phyloP scores from a whole-genome alignment of 2,329 filamentous ascomycete genomes.

The Rhynchosporium secalis region DNA sequence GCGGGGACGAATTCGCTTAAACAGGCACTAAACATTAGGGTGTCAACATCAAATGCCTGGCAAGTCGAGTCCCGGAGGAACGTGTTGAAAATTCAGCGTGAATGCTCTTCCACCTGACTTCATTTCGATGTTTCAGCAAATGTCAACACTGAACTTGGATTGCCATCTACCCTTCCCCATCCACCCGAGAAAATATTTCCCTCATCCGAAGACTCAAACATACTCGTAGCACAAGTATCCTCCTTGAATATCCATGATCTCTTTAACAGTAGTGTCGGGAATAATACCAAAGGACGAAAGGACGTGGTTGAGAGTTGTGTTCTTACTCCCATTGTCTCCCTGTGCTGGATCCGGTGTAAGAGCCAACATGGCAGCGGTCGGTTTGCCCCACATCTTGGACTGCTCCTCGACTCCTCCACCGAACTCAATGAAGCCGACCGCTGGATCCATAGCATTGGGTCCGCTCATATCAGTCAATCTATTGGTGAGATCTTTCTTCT shows the following conservation, averaged over 20 bases:
- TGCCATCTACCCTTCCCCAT: too few species aligned
- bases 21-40: too few species aligned
- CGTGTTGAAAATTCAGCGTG: too few species aligned
- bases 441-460: background rate
- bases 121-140: too few species aligned
- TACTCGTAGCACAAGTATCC: background rate
- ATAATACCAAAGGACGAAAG: background rate
- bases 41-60: too few species aligned
- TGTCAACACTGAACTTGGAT: too few species aligned
- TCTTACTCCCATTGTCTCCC: background rate
- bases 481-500: background rate
- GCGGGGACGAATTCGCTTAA: too few species aligned
- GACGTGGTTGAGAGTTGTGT: background rate
- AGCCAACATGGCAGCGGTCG: background rate
- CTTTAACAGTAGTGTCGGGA: background rate
- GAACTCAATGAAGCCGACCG: background rate
- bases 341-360: background rate
- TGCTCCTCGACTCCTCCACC: background rate
- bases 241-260: background rate
- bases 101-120: too few species aligned
- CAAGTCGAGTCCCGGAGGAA: too few species aligned
- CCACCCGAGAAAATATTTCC: too few species aligned
- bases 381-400: background rate
- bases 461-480: background rate
- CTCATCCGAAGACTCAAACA: background rate